phyloP scores from a whole-genome alignment of 352 stramenopile species.

The Pythium phragmiticola region DNA sequence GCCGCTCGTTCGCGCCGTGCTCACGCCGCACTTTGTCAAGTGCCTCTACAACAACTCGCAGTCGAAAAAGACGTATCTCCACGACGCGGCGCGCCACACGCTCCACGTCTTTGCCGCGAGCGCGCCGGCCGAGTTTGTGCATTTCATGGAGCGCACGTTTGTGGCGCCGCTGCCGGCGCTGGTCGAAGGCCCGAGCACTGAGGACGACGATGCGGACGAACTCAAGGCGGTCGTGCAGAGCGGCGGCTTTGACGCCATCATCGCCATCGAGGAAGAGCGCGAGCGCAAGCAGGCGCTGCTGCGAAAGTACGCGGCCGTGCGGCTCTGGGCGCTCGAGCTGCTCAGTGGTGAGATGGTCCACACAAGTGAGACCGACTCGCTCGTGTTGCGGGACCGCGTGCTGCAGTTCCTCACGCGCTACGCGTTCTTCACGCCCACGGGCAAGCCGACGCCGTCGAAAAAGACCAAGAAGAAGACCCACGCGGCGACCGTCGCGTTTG shows the following conservation, averaged over 20 bases:
- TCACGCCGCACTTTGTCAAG: constrained; percentile 80
- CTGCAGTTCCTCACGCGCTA: constrained; percentile 71
- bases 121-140: constrained; percentile 59
- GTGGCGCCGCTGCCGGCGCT: constrained; percentile 55
- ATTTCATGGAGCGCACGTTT: constrained; percentile 76
- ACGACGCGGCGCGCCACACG: constrained; percentile 71
- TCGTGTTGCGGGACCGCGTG: constrained; percentile 37
- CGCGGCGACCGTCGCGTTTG: constrained; percentile 17
- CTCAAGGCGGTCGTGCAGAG: constrained; percentile 35
- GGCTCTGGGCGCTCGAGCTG: constrained; percentile 72
- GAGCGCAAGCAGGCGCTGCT: constrained; percentile 56
- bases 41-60: constrained; percentile 82
- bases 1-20: constrained; percentile 50
- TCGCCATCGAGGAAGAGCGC: constrained; percentile 77
- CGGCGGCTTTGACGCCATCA: constrained; percentile 62
- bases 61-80: constrained; percentile 79
- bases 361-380: constrained; percentile 5
- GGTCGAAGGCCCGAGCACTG: constrained; percentile 33
- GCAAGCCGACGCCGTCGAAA: constrained; percentile 27
- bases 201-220: constrained; percentile 41
- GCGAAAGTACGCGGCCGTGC: constrained; percentile 60
- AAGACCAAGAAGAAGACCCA: constrained; percentile 33
- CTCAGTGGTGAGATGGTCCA: constrained; percentile 38
- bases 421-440: constrained; percentile 49
- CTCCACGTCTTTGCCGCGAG: constrained; percentile 56